Base-by-base conservation (phyloP, 2,329 filamentous ascomycete species). In the Colletotrichum sp. region DNA sequence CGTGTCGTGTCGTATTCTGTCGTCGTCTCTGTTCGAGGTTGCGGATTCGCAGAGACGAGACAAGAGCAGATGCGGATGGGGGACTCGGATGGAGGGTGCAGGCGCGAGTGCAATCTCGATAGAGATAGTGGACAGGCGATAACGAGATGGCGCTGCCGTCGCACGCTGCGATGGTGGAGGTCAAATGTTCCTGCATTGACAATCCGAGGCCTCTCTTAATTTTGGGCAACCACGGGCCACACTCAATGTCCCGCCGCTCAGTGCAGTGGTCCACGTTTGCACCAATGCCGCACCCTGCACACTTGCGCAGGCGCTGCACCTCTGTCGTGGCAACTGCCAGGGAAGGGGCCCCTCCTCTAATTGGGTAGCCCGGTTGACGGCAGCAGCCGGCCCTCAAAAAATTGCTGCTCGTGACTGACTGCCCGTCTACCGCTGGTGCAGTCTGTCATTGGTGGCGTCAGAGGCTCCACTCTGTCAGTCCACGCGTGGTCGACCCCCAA, bases 181-280 rank as follows among this genome's bases (percentile, higher is more conserved):
- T 32, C 64, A 30, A 60, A 48, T 69, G 74, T 76, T 71, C 72
- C 74, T 76, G 74, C 74, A 76, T 76, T 75, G 72, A 75, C 66
- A 76, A 63, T 36, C 74, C 60, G 59, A 75, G 66, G 55, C 71
- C 48, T 59, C 74, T 65, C 71, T 52, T 52, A 52, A 48, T 57
- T 75, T 71, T 71, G 67, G 74, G 67, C 70, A 74, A 74, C 67
- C 74, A 76, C 74, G 67, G 72, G 66, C 73, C 73, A 65, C 34
- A 30, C 24, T 63, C 32, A 6, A 24, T 24, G n/a, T 18, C n/a
- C 55, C 24, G 55, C 13, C 70, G 39, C 55, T 26, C 55, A 28
- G 55, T 16, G 55, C 55, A 28, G 55, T 18, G 28, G 59, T 61
- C 59, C 59, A 61, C 59, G 59, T 61, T 21, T 34, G 59, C 59